Conservation (phyloP, 305 asterid species). For the Striga hermonthica region DNA sequence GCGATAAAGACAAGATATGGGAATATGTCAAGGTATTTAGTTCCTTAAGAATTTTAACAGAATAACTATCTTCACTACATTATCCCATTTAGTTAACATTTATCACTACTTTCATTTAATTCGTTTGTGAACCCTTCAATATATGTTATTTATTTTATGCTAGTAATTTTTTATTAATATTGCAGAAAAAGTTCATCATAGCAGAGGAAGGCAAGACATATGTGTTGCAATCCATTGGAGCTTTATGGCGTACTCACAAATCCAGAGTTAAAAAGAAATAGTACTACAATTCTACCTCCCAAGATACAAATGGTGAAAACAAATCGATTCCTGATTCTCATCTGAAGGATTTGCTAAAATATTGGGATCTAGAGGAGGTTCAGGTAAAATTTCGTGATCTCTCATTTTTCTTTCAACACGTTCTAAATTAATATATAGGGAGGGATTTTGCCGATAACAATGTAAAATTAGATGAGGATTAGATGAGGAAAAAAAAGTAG, state of each 20-base stretch:
- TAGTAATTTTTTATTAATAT: not conserved
- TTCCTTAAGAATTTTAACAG: not conserved
- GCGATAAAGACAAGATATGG: constrained; percentile 6
- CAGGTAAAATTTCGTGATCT: not conserved
- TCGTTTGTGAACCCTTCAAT: not conserved
- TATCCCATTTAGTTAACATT: not conserved
- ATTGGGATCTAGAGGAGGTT: not conserved
- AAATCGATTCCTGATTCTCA: not conserved
- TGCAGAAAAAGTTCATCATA: not conserved
- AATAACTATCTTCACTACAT: not conserved
- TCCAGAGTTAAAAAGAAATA: not conserved
- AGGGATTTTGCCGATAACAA: too few species aligned
- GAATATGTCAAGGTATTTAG: constrained; percentile 4
- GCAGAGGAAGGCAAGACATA: not conserved
- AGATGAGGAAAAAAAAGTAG: too few species aligned
- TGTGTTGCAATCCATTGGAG: not conserved
- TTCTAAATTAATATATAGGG: too few species aligned
- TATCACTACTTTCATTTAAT: not conserved
- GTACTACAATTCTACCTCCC: not conserved
- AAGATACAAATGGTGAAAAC: not conserved
- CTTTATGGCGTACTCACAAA: not conserved
- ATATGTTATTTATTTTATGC: too few species aligned
- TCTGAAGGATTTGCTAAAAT: not conserved
- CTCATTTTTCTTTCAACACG: too few species aligned
- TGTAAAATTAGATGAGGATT: too few species aligned